Conservation (phyloP, 352 stramenopile species). For the Globisporangium paroecandrum region DNA sequence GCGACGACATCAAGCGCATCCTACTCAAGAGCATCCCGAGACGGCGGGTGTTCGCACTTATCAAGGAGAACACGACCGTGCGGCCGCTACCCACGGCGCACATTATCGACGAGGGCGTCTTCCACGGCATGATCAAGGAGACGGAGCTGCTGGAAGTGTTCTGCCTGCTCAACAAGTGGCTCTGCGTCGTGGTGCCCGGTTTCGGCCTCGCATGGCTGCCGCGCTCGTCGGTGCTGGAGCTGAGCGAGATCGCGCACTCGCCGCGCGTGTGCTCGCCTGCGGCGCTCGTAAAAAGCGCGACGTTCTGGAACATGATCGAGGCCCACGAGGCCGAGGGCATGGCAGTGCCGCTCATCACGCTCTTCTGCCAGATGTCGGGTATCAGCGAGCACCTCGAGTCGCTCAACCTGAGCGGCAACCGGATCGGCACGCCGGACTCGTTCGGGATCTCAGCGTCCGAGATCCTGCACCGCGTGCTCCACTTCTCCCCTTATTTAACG, state of each 20-base stretch:
- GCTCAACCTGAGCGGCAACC: slow-evolving; percentile 57
- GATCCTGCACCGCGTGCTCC: slow-evolving; percentile 51
- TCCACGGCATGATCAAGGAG: slow-evolving; percentile 36
- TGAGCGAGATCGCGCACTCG: slow-evolving; percentile 52
- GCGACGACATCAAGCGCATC: slow-evolving; percentile 44
- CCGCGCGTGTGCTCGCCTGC: slow-evolving; percentile 44
- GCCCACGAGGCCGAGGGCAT: slow-evolving; percentile 39
- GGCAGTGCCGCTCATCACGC: slow-evolving; percentile 45
- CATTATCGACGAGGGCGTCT: slow-evolving; percentile 38
- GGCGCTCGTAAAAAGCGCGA: slow-evolving; percentile 36
- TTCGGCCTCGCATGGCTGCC: slow-evolving; percentile 55
- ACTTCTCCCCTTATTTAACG: slow-evolving; percentile 56
- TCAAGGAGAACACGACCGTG: slow-evolving; percentile 43
- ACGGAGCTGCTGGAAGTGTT: slow-evolving; percentile 53
- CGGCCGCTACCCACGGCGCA: slow-evolving; percentile 43
- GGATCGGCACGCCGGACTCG: slow-evolving; percentile 47
- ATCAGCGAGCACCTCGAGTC: slow-evolving; percentile 50
- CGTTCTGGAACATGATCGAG: slow-evolving; percentile 59
- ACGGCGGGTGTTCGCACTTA: slow-evolving; percentile 40
- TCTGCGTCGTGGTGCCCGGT: slow-evolving; percentile 50
- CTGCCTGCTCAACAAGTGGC: slow-evolving; percentile 50
- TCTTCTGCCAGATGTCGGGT: slow-evolving; percentile 54
- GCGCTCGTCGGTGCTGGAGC: slow-evolving; percentile 39
- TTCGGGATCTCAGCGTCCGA: slow-evolving; percentile 48
- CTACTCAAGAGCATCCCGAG: slow-evolving; percentile 48